A percentile compares a stretch with the other conserved stretches of the same genome.
These are phyloP conservation scores for Croton laevigatus DNA, from an alignment of 441 rosid genomes.

Conservation along the genomic window DNA sequence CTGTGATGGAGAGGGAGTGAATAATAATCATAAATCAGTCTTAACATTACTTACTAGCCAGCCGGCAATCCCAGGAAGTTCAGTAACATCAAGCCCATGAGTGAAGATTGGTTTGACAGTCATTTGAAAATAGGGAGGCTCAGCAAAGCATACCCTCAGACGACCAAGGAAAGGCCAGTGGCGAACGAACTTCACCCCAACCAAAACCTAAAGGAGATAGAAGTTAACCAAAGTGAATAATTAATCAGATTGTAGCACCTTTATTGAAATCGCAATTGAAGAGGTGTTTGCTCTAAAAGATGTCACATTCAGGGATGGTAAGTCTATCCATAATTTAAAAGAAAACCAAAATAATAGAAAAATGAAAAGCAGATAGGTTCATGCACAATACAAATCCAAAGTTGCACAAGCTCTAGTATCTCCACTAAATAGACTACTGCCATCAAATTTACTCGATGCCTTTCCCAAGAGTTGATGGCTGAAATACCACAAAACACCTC, in stretches of 20 bases:
- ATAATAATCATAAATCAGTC: slow-evolving; percentile 5
- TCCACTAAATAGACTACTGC: background rate
- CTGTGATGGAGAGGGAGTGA: background rate
- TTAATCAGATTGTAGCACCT: slow-evolving; percentile 9
- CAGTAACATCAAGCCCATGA: slow-evolving; percentile 84
- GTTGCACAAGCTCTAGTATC: background rate
- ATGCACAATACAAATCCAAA: background rate
- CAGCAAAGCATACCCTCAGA: slow-evolving; percentile 88
- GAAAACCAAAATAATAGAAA: background rate
- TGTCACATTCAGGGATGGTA: background rate
- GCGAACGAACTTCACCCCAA: slow-evolving; percentile 85
- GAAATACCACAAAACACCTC: background rate
- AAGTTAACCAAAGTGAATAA: background rate
- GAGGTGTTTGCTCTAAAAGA: background rate
- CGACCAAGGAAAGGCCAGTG: slow-evolving; percentile 92
- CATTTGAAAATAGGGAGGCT: slow-evolving; percentile 95
- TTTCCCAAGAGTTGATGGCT: too few relatives aligned
- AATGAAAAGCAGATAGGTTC: background rate
- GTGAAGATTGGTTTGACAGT: slow-evolving; percentile 72
- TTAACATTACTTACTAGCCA: slow-evolving; percentile 75
- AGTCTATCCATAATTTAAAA: background rate
- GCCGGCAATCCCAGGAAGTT: slow-evolving; percentile 92
- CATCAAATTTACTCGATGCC: background rate
- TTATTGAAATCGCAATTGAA: background rate
- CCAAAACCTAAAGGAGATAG: slow-evolving; percentile 48